Evolutionary conservation across 495 filamentous ascomycete genomes (phyloP), one percentile per base, ranked within the genome.

Genomic region (Podospora sp.): DNA sequence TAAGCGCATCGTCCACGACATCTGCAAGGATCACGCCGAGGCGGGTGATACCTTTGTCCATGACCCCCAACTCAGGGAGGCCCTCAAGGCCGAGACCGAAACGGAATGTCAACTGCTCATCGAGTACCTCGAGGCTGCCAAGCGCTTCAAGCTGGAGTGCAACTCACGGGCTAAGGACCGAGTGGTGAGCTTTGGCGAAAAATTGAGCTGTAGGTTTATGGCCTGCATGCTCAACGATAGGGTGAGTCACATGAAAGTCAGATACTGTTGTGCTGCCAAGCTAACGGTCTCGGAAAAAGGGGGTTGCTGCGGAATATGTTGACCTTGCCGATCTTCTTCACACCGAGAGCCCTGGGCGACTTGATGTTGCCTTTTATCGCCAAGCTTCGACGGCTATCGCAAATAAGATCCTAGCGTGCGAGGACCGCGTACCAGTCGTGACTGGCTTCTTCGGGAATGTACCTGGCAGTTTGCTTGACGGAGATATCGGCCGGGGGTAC

Each of bases 181-280:
- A 66, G 91, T 99, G 20, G 87, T 98, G 49, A 92, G 92, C 73
- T 90, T 92, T 55, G 95, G 95, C 21, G 95, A 99, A 81, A 97
- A 97, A 77, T 80, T 99, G 29, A 92, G 91, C 76, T 97, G 93
- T 78, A 84, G 88, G 25, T 92, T 95, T 71, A 90, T 99, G 88
- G 86, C 93, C 11, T 88, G 90, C 14, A 72, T 96, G 57, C 79
- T 97, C 52, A 86, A 90, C 75, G 92, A 96, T 65, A 77, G 71
- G 75, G 77, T 78, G 61, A 62, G 73, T 21, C 14, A 11, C 36
- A 8, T 55, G 36, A 2, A 35, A 55, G 40, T 16, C 35, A 22
- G 18, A 16, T 35, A 33, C 29, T 57, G 26, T 6, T n/a, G n/a
- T 6, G 3, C 0, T 11, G 21, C 21, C 0, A 25, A 21, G 22